phyloP scores from a whole-genome alignment of 768 basidiomycete species.

The Macrolepiota dolichaula region DNA sequence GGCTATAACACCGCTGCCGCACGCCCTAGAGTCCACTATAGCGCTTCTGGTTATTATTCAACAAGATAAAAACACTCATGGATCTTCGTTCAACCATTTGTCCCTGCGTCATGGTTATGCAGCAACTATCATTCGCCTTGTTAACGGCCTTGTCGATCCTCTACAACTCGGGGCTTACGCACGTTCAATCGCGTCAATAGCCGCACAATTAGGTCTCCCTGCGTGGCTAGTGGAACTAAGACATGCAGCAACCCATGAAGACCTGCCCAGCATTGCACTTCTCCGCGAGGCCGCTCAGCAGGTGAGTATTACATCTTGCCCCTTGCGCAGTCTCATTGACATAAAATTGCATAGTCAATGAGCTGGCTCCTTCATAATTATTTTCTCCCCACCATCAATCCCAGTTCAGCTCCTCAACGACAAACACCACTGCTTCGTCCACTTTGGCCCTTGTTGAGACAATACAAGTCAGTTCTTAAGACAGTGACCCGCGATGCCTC shows the following conservation, averaged over 20 bases:
- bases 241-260: slow-evolving; percentile 95
- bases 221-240: slow-evolving; percentile 88
- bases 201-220: slow-evolving; percentile 82
- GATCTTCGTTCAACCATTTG: slow-evolving; percentile 33
- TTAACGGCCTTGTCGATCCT: slow-evolving; percentile 95
- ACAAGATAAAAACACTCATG: slow-evolving; percentile 40
- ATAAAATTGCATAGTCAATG: slow-evolving; percentile 53
- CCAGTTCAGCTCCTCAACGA: slow-evolving; percentile 31
- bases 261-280: slow-evolving; percentile 79
- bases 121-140: slow-evolving; percentile 79
- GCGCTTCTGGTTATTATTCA: slow-evolving; percentile 57
- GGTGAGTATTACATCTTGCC: slow-evolving; percentile 30
- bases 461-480: slow-evolving; percentile 72
- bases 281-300: slow-evolving; percentile 75
- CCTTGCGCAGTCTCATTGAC: background rate
- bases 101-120: slow-evolving; percentile 75
- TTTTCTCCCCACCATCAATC: slow-evolving; percentile 74
- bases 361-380: slow-evolving; percentile 83
- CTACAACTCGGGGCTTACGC: slow-evolving; percentile 88
- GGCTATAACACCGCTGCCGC: slow-evolving; percentile 70
- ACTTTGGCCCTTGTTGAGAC: slow-evolving; percentile 63
- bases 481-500: slow-evolving; percentile 62
- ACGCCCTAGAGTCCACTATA: slow-evolving; percentile 73
- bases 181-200: slow-evolving; percentile 85
- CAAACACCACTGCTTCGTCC: slow-evolving; percentile 43